Conservation (phyloP, 2,329 filamentous ascomycete species). For the Penicillium sclerotiorum region DNA sequence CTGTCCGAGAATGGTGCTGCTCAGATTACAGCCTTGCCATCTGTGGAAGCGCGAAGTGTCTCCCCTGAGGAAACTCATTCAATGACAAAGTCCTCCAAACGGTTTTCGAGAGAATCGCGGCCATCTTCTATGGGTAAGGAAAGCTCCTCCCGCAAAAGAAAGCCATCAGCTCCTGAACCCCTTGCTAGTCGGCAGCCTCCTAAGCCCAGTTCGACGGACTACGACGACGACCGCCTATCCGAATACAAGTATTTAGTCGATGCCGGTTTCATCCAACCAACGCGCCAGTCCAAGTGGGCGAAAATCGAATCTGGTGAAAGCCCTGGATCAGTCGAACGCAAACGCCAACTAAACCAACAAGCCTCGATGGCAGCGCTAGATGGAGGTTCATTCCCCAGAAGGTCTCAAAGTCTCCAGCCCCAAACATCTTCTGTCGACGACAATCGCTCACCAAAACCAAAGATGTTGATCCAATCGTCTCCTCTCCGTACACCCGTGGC, state of each 20-base stretch:
- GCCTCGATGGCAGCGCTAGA: constrained; percentile 5
- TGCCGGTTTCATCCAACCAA: constrained; percentile 18
- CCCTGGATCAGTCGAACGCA: constrained; percentile 38
- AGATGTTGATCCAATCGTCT: too few species aligned
- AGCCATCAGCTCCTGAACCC: constrained; percentile 35
- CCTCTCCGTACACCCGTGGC: too few species aligned
- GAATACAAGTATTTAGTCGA: constrained; percentile 19
- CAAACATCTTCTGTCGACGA: constrained; percentile 20
- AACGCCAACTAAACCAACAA: constrained; percentile 18
- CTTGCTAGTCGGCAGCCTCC: constrained; percentile 25
- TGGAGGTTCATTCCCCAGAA: constrained; percentile 19
- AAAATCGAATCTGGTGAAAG: constrained; percentile 36
- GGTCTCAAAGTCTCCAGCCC: constrained; percentile 21
- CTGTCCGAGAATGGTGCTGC: constrained; percentile 10
- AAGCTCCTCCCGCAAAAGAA: constrained; percentile 39
- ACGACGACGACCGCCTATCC: constrained; percentile 12
- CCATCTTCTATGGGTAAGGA: constrained; percentile 29
- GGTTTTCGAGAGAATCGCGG: constrained; percentile 17
- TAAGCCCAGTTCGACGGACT: constrained; percentile 21
- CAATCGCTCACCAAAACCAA: constrained; percentile 25
- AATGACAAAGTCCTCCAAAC: constrained; percentile 17
- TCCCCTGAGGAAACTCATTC: constrained; percentile 14
- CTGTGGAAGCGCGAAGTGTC: constrained; percentile 15
- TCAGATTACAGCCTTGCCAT: constrained; percentile 18
- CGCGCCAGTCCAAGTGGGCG: constrained; percentile 33